A percentile compares a stretch with the other conserved stretches of the same genome.
These are phyloP conservation scores for Pichia sp. DNA, from an alignment of 1,139 yeast species.

Conservation along the genomic window DNA sequence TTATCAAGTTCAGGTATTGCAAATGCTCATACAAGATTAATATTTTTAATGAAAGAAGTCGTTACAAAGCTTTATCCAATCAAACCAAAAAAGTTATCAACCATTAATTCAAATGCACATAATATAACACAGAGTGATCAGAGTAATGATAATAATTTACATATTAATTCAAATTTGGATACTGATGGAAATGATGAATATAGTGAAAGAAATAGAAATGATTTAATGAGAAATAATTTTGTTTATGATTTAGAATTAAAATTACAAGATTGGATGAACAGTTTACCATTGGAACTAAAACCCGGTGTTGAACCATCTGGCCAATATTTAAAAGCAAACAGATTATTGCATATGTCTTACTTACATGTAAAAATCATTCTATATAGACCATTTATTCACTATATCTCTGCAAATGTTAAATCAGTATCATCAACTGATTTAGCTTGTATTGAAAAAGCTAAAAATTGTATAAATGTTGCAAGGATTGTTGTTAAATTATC, in stretches of 20 bases:
- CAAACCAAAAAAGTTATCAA: constrained; percentile 30
- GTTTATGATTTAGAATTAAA: constrained; percentile 71
- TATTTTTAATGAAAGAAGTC: constrained; percentile 52
- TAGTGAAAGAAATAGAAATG: constrained; percentile 13
- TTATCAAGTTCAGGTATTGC: constrained; percentile 78
- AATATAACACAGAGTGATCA: neutral
- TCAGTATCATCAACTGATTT: constrained; percentile 33
- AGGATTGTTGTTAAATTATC: constrained; percentile 79
- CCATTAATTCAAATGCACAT: neutral
- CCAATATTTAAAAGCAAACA: constrained; percentile 64
- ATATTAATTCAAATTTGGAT: neutral
- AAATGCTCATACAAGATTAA: constrained; percentile 73
- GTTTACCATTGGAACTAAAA: constrained; percentile 63
- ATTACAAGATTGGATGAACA: constrained; percentile 68
- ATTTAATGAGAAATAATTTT: constrained; percentile 44
- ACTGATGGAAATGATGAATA: neutral
- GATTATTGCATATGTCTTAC: constrained; percentile 70
- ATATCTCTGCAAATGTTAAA: constrained; percentile 43
- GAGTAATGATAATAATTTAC: neutral
- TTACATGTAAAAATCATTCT: constrained; percentile 79
- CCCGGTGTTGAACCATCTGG: constrained; percentile 75
- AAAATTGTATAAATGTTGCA: constrained; percentile 81
- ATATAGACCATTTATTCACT: constrained; percentile 89
- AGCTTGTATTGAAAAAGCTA: constrained; percentile 61
- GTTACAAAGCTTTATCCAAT: constrained; percentile 54